Base-by-base conservation (phyloP, 495 filamentous ascomycete genomes). In the Xylaria grammica region DNA sequence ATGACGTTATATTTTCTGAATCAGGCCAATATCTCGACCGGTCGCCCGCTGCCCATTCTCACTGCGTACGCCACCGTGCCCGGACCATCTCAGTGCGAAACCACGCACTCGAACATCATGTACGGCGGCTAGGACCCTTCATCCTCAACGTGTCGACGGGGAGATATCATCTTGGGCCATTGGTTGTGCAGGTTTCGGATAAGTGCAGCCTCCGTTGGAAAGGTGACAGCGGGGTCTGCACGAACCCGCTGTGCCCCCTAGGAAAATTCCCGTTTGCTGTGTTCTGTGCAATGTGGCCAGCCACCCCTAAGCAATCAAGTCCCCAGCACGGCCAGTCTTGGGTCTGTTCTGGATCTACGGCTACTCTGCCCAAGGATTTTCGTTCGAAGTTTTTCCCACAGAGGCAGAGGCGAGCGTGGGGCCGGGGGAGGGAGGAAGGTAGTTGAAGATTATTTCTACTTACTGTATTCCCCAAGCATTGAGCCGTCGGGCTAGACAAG, bases 191-290 rank as follows among this genome's bases (percentile, higher is more conserved):
- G 17, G 52, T 57, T 50, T 44, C 62, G 62, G 62, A 48, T 64
- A 46, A 44, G 44, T 64, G 65, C 72, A 74, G 64, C 30, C 50
- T 65, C 55, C 32, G 64, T 65, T 71, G 66, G 61, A 71, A 66
- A 62, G 71, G 67, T 74, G 67, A 71, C 69, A 72, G 72, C 65
- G 67, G 69, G 67, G 67, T 62, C 67, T 74, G 72, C 67, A 68
- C 53, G 59, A 65, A 67, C 24, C 72, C 72, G 69, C 29, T n/a
- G 19, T 51, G 34, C 51, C 52, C 57, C 29, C 62, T 67, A 55
- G 66, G 68, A 66, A 42, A 64, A 67, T 62, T 69, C 66, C 72
- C 69, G 69, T 66, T 69, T 67, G 55, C 55, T 64, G 48, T 65
- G 56, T 36, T 56, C 46, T 44, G 30, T 62, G 40, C 45, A 17